Conservation (phyloP, 176 grass and related monocot species). For the Carex cristatella region DNA sequence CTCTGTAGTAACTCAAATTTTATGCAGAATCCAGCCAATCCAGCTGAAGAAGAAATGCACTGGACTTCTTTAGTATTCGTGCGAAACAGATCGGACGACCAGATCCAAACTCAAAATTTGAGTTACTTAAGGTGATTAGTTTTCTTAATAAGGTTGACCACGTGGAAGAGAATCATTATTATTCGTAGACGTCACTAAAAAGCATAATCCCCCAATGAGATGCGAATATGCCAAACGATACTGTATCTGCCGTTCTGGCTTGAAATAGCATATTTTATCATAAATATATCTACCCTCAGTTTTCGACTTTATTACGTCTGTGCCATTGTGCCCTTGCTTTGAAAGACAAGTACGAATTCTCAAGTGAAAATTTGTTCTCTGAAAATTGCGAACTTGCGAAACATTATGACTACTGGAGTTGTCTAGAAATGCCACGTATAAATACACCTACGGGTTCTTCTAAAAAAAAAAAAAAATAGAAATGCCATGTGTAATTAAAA, state of each 20-base stretch:
- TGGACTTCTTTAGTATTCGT: too few relatives aligned
- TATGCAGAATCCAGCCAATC: too few relatives aligned
- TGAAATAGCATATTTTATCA: not conserved
- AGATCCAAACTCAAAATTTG: too few relatives aligned
- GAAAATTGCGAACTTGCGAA: not conserved
- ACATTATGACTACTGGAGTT: not conserved
- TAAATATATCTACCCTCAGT: not conserved
- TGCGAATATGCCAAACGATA: constrained; percentile 1
- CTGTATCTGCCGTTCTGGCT: not conserved
- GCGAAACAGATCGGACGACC: too few relatives aligned
- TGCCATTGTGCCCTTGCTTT: not conserved
- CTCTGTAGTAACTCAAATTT: too few relatives aligned
- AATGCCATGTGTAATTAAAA: too few relatives aligned
- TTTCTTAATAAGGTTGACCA: not conserved
- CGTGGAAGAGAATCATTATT: not conserved
- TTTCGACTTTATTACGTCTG: not conserved
- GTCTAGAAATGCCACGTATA: not conserved
- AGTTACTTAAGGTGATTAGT: too few relatives aligned
- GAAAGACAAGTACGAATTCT: not conserved
- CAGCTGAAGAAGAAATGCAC: too few relatives aligned
- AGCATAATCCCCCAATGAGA: not conserved
- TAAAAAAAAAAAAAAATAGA: not conserved
- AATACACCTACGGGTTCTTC: too few relatives aligned
- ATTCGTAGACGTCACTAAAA: not conserved
- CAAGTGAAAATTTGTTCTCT: not conserved